These are phyloP conservation scores for Ceriops decandra DNA, from an alignment of 345 rosid genomes.

Conservation along the genomic window DNA sequence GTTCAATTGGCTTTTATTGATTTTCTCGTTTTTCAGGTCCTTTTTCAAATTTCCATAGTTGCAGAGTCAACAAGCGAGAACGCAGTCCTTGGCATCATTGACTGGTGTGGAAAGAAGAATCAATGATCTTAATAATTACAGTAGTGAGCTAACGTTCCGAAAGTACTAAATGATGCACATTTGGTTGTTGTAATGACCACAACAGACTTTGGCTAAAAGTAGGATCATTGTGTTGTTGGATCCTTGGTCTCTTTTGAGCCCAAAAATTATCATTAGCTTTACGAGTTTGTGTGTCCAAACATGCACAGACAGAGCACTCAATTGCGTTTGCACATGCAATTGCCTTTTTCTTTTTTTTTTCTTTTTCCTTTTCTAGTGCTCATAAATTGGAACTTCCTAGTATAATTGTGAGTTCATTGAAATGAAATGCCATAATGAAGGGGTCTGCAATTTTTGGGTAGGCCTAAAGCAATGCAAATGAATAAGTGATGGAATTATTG, in stretches of 20 bases:
- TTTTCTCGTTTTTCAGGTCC: conserved; percentile 6
- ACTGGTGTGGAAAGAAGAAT: conserved; percentile 23
- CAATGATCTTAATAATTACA: not conserved
- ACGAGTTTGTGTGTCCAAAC: conserved; percentile 5
- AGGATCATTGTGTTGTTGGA: conserved; percentile 48
- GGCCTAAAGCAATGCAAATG: conserved; percentile 22
- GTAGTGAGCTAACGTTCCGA: conserved; percentile 14
- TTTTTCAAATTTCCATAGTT: conserved; percentile 28
- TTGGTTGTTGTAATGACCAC: conserved; percentile 31
- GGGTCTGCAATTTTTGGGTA: conserved; percentile 20
- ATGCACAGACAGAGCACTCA: conserved; percentile 13
- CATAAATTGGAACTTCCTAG: not conserved
- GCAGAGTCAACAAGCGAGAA: conserved; percentile 62
- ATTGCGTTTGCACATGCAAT: conserved; percentile 42
- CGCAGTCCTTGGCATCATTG: conserved; percentile 37
- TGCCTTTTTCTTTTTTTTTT: not conserved
- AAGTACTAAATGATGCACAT: conserved; percentile 45
- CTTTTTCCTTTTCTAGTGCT: conserved; percentile 8
- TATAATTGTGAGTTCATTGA: conserved; percentile 14
- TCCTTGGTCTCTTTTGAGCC: conserved; percentile 24
- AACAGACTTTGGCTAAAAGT: conserved; percentile 29
- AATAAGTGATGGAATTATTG: conserved; percentile 6
- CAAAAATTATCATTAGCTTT: conserved; percentile 12
- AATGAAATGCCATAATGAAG: conserved; percentile 23
- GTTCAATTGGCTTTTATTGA: conserved; percentile 14